Evolutionary conservation across 2,329 filamentous ascomycete genomes (phyloP).

Genomic region (Bimuria novae-zelandiae): DNA sequence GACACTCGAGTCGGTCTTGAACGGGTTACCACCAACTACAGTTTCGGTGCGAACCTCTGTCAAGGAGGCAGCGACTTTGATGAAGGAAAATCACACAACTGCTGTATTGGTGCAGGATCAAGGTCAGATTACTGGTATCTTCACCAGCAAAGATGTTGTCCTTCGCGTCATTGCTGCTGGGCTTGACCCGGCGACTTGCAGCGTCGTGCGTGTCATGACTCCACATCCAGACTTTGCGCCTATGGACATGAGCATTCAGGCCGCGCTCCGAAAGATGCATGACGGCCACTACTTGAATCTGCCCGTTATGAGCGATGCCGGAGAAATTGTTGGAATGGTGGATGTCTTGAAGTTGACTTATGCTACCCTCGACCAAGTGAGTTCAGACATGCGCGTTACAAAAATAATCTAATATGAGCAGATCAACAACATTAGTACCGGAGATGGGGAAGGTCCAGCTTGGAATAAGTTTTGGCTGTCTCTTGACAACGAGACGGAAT

Average conservation of each 20-base stretch:
- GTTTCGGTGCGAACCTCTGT: slow-evolving; percentile 96
- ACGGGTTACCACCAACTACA: slow-evolving; percentile 87
- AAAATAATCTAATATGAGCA: slow-evolving; percentile 35
- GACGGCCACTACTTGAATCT: slow-evolving; percentile 98
- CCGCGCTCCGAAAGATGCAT: slow-evolving; percentile 98
- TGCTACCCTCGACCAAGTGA: slow-evolving; percentile 91
- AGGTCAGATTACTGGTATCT: slow-evolving; percentile 96
- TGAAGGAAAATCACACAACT: slow-evolving; percentile 99
- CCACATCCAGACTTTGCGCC: slow-evolving; percentile 98
- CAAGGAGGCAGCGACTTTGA: slow-evolving; percentile 89
- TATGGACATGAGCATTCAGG: slow-evolving; percentile 98
- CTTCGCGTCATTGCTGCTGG: slow-evolving; percentile 96
- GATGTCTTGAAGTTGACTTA: slow-evolving; percentile 98
- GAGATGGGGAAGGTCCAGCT: slow-evolving; percentile 89
- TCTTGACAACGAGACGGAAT: slow-evolving; percentile 92
- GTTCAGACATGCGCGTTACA: slow-evolving; percentile 16
- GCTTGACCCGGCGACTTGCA: slow-evolving; percentile 91
- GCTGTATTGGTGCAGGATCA: slow-evolving; percentile 96
- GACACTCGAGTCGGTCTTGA: slow-evolving; percentile 91
- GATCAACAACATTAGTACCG: slow-evolving; percentile 88
- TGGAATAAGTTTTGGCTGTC: slow-evolving; percentile 99
- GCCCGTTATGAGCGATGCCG: slow-evolving; percentile 95
- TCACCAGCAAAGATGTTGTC: slow-evolving; percentile 99
- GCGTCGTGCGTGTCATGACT: slow-evolving; percentile 98
- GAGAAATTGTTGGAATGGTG: slow-evolving; percentile 99